A percentile compares a stretch with the other conserved stretches of the same genome.
phyloP scores from a whole-genome alignment of 495 filamentous ascomycete genomes.

The Neurospora sublineolata region DNA sequence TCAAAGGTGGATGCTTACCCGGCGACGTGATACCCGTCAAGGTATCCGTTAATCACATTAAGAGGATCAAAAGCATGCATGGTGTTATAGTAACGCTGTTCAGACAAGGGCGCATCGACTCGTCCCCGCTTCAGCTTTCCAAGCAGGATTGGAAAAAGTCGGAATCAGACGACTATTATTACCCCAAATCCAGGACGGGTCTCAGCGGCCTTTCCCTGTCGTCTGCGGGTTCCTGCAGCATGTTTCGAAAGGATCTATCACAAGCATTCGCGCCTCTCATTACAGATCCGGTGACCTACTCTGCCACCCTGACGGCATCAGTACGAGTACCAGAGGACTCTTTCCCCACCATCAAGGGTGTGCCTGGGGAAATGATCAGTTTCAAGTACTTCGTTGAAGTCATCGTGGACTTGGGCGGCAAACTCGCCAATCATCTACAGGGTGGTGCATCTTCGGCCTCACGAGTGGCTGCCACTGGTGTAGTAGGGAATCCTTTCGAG shows the following conservation, averaged over 20 bases:
- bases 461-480: constrained; percentile 4
- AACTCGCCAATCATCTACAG: constrained; percentile 50
- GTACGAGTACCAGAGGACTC: constrained; percentile 80
- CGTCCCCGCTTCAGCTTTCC: constrained; percentile 50
- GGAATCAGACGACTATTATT: constrained; percentile 43
- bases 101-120: constrained; percentile 82
- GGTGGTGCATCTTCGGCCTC: constrained; percentile 26
- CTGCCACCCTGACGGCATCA: constrained; percentile 62
- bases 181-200: constrained; percentile 58
- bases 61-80: constrained; percentile 75
- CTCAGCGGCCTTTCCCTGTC: constrained; percentile 73
- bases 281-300: constrained; percentile 68
- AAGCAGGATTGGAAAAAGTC: constrained; percentile 59
- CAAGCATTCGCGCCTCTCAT: constrained; percentile 80
- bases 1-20: constrained; percentile 72
- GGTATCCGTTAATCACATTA: constrained; percentile 74
- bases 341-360: constrained; percentile 82
- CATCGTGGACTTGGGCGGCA: constrained; percentile 82
- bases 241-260: constrained; percentile 86
- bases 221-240: constrained; percentile 67
- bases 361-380: constrained; percentile 82
- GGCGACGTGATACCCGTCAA: constrained; percentile 74
- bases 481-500: constrained; percentile 20
- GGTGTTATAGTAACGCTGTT: constrained; percentile 91
- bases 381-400: constrained; percentile 92